Evolutionary conservation across 78 protist species (phyloP).

Genomic region (Goniomonas avonlea): DNA sequence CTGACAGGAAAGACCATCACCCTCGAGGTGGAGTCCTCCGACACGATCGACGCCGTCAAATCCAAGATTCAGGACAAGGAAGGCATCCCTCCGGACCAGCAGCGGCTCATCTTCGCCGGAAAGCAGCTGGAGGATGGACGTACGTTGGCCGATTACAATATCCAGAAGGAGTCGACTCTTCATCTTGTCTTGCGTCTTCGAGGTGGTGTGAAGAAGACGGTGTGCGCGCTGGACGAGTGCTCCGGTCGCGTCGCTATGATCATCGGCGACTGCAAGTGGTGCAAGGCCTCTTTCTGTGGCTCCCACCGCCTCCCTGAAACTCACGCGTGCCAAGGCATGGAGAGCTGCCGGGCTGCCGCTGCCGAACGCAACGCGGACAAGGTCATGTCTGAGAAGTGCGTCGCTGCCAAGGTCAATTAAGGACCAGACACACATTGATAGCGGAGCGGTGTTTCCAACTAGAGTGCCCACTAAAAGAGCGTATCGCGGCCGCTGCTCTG

Average conservation of each 20-base stretch:
- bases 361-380: not conserved
- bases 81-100: conserved; percentile 99
- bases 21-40: conserved; percentile 88
- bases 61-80: conserved; percentile 86
- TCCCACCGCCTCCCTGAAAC: conserved; percentile 35
- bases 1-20: conserved; percentile 98
- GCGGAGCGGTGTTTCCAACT: too few species aligned
- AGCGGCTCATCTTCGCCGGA: conserved; percentile 98
- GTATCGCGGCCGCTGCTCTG: too few species aligned
- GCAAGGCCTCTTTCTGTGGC: conserved; percentile 19
- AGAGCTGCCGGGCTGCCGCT: not conserved
- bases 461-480: too few species aligned
- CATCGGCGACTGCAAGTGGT: conserved; percentile 41
- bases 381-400: not conserved
- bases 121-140: conserved; percentile 98
- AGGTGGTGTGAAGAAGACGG: conserved; percentile 70
- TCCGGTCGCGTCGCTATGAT: not conserved
- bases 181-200: conserved; percentile 89
- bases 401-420: not conserved
- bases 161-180: conserved; percentile 92
- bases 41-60: conserved; percentile 95
- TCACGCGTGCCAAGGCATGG: conserved; percentile 21
- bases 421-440: too few species aligned
- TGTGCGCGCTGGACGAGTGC: not conserved
- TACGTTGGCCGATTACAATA: conserved; percentile 93